Conservation (phyloP, 768 basidiomycete genomes). For the Lentinula boryana region DNA sequence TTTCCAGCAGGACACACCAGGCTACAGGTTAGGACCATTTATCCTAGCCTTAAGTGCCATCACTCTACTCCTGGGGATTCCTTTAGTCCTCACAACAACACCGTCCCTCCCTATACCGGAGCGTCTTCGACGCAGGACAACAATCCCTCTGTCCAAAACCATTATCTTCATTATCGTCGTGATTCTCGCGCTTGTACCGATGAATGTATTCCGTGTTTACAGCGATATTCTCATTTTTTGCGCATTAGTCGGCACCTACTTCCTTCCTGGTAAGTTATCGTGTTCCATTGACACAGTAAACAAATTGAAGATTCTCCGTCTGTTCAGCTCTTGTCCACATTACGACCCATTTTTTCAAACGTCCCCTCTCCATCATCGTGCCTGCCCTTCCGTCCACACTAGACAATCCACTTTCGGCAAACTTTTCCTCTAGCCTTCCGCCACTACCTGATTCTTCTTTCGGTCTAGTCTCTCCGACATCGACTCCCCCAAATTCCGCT, state of each 20-base stretch:
- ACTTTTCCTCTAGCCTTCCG: slow-evolving; percentile 8
- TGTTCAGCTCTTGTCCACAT: slow-evolving; percentile 67
- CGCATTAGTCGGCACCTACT: slow-evolving; percentile 51
- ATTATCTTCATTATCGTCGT: slow-evolving; percentile 35
- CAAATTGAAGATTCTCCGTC: not conserved
- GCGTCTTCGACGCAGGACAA: slow-evolving; percentile 30
- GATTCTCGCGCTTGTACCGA: slow-evolving; percentile 39
- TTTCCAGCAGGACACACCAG: slow-evolving; percentile 21
- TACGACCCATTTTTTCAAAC: slow-evolving; percentile 75
- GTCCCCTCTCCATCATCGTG: slow-evolving; percentile 79
- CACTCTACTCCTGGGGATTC: slow-evolving; percentile 54
- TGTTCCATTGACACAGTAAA: not conserved
- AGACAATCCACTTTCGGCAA: slow-evolving; percentile 16
- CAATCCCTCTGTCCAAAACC: slow-evolving; percentile 41
- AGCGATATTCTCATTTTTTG: slow-evolving; percentile 44
- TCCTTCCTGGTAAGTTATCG: slow-evolving; percentile 46
- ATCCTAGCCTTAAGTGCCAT: slow-evolving; percentile 39
- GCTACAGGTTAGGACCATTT: slow-evolving; percentile 23
- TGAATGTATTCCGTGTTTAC: slow-evolving; percentile 28
- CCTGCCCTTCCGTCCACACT: slow-evolving; percentile 34
- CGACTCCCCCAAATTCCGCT: slow-evolving; percentile 22
- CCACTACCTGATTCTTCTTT: slow-evolving; percentile 8
- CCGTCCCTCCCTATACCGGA: slow-evolving; percentile 47
- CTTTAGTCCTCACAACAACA: slow-evolving; percentile 50
- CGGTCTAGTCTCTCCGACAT: slow-evolving; percentile 13